Evolutionary conservation across 345 rosid genomes (phyloP), one percentile per base, ranked within the genome.

Genomic region (Boechera divaricarpa): DNA sequence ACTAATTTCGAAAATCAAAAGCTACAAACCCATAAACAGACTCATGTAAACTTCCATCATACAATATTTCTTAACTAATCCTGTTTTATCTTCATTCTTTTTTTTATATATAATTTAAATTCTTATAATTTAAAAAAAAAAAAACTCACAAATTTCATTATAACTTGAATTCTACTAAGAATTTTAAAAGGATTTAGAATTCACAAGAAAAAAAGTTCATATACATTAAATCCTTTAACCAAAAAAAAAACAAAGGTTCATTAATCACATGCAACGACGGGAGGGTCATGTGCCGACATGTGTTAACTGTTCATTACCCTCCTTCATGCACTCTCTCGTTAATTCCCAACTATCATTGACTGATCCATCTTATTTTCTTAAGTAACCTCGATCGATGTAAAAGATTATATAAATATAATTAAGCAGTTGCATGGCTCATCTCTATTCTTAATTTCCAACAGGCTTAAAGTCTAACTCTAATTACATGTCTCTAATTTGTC

Each of bases 221-320:
- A 31, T 6, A 6, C 8, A 6, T 35, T 35, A 5, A 35, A 35
- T 1, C 7, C 38, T 35, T 35, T 35, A 35, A 35, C 38, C 38
- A 6, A 35, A 6, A 67, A 3, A 41, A 41, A 41, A 10, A 16
- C 16, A 16, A 41, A 41, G 3, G 1, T 10, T 42, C 18, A 45
- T 28, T 26, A 69, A 13, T 75, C 79, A 76, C 74, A 76, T 76
- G 80, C 80, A 70, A 63, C 51, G 80, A 63, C 65, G 60, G 58
- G 41, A 53, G 48, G 60, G 76, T 70, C 80, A 71, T 77, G 81
- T 77, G 81, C 72, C 67, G 72, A 77, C 81, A 77, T 77, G 81
- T 77, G 68, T 71, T 47, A 38, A 58, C 61, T 77, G 51, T 71
- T 70, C 58, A 70, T 77, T 6, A 32, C 67, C 57, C 29, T 77